A percentile compares a stretch with the other conserved stretches of the same genome.
These are phyloP conservation scores for Aspergillus sclerotiicarbonarius DNA, from an alignment of 495 filamentous ascomycete genomes.

Conservation along the genomic window DNA sequence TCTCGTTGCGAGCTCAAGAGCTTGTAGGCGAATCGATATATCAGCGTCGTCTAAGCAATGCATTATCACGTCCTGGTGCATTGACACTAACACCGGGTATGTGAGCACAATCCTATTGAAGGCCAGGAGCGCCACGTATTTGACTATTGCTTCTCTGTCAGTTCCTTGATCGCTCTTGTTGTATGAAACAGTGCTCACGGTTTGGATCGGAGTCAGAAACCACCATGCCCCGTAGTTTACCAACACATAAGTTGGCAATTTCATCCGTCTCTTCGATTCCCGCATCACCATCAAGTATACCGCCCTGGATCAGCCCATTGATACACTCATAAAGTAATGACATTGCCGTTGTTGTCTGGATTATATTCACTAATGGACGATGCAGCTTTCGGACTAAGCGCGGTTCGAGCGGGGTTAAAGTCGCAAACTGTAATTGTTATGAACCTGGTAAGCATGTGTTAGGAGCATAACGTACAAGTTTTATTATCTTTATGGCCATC, in stretches of 20 bases:
- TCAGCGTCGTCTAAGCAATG: slow-evolving; percentile 93
- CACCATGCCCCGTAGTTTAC: slow-evolving; percentile 90
- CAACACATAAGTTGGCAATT: slow-evolving; percentile 88
- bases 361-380: slow-evolving; percentile 88
- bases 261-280: slow-evolving; percentile 80
- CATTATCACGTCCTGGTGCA: slow-evolving; percentile 93
- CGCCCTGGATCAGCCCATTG: slow-evolving; percentile 95
- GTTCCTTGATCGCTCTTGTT: background rate
- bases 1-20: slow-evolving; percentile 82
- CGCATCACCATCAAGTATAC: slow-evolving; percentile 78
- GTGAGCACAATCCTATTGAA: slow-evolving; percentile 91
- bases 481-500: slow-evolving; percentile 99
- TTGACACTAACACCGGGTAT: slow-evolving; percentile 79
- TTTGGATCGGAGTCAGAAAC: slow-evolving; percentile 91
- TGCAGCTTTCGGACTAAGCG: slow-evolving; percentile 88
- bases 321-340: slow-evolving; percentile 97
- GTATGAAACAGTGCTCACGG: slow-evolving; percentile 48
- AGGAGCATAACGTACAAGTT: slow-evolving; percentile 57
- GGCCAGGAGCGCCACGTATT: slow-evolving; percentile 94
- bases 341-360: slow-evolving; percentile 93
- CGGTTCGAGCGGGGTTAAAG: slow-evolving; percentile 88
- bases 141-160: slow-evolving; percentile 54
- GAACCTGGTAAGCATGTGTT: background rate
- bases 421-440: slow-evolving; percentile 71
- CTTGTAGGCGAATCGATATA: slow-evolving; percentile 92